Conservation (phyloP, 2,329 filamentous ascomycete species). For the Zasmidium angulare region DNA sequence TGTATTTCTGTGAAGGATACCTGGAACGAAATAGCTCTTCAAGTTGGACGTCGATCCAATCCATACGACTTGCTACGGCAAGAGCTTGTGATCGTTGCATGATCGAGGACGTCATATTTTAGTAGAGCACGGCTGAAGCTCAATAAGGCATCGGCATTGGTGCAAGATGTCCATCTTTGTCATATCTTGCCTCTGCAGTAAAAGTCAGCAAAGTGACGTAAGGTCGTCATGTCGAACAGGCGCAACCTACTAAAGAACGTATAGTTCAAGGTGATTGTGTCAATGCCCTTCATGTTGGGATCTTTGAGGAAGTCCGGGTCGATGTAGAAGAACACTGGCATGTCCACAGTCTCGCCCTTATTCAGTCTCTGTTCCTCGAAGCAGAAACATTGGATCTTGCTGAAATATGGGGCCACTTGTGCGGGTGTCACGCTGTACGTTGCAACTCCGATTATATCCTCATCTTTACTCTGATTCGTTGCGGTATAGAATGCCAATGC, state of each 20-base stretch:
- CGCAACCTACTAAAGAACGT: constrained; percentile 88
- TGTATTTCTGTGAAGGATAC: too few species aligned
- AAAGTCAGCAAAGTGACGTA: constrained; percentile 20
- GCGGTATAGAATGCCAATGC: constrained; percentile 97
- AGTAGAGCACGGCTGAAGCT: neutral
- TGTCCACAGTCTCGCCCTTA: constrained; percentile 95
- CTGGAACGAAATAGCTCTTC: neutral
- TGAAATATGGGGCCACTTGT: constrained; percentile 95
- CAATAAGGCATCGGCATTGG: constrained; percentile 47
- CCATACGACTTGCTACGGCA: too few species aligned
- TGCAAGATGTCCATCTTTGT: constrained; percentile 71
- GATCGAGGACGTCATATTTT: too few species aligned
- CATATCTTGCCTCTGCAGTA: constrained; percentile 74
- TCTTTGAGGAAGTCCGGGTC: constrained; percentile 94
- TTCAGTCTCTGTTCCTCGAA: constrained; percentile 94
- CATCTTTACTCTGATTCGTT: constrained; percentile 78
- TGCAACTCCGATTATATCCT: constrained; percentile 94
- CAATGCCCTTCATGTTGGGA: constrained; percentile 86
- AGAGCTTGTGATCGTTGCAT: too few species aligned
- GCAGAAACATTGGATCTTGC: constrained; percentile 99
- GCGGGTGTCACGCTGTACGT: constrained; percentile 96
- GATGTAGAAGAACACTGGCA: constrained; percentile 99
- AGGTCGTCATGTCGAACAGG: neutral
- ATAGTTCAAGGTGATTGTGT: constrained; percentile 94
- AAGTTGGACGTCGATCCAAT: too few species aligned